phyloP scores from a whole-genome alignment of 1,284 basidiomycete species.

The Ceratobasidium sp. region DNA sequence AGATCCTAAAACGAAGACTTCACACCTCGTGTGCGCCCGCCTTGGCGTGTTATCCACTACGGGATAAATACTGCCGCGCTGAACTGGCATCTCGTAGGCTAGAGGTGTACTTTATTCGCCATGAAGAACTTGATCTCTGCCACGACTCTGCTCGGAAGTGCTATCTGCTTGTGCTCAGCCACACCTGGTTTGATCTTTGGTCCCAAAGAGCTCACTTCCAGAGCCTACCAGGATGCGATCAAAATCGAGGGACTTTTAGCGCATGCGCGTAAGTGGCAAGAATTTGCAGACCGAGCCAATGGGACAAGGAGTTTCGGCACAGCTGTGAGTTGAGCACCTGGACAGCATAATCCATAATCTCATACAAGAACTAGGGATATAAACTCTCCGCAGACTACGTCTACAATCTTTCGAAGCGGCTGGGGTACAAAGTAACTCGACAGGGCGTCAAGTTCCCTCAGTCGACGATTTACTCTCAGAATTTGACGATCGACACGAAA shows the following conservation, averaged over 20 bases:
- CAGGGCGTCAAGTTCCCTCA: conserved; percentile 16
- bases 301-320: conserved; percentile 34
- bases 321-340: not conserved
- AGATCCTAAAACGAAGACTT: not conserved
- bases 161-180: conserved; percentile 12
- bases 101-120: not conserved
- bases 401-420: conserved; percentile 18
- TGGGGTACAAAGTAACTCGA: conserved; percentile 23
- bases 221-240: conserved; percentile 17
- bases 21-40: not conserved
- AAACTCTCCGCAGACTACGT: conserved; percentile 28
- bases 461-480: conserved; percentile 20
- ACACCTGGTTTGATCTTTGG: not conserved
- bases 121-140: not conserved
- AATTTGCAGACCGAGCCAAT: conserved; percentile 31
- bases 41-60: not conserved
- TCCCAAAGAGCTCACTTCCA: conserved; percentile 26
- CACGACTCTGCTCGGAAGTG: not conserved
- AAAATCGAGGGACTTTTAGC: conserved; percentile 14
- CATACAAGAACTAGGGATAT: not conserved
- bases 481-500: conserved; percentile 12
- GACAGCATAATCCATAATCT: not conserved
- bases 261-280: conserved; percentile 29
- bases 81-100: not conserved
- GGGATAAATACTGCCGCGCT: not conserved